Base-by-base conservation (phyloP, 1,284 basidiomycete genomes). In the Apiotrichum porosum region DNA sequence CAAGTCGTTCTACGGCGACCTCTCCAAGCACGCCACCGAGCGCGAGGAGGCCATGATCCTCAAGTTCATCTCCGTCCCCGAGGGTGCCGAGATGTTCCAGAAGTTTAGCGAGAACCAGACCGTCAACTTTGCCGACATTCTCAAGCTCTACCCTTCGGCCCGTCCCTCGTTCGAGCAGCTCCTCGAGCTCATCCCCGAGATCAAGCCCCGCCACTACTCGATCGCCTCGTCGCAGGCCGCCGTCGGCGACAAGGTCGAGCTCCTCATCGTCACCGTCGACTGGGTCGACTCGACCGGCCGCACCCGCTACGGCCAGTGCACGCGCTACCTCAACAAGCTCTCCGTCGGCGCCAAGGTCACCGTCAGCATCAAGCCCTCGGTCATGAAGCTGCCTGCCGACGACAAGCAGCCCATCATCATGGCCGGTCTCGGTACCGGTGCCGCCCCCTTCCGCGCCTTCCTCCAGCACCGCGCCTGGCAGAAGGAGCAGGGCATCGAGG, bases 401-500 rank as follows among this genome's bases (percentile, higher is more conserved):
- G 79, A 84, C 67, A 80, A 78, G 51, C 91, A 95, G 71, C 94
- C 94, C 39, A 81, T 98, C 74, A 95, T 98, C 76, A 93, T 98
- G 88, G 92, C 94, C 41, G 94, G 94, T 66, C 84, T 98, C 36
- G 95, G 94, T 48, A 98, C 95, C 1, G 94, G 75, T 53, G 94
- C 92, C 6, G 94, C 94, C 13, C 94, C 94, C 34, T 98, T 98
- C 87, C 88, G 93, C 46, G 93, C 94, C 12, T 98, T 97, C 80
- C 82, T 97, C 55, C 94, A 97, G 73, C 84, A 97, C 71, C 85
- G 94, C 54, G 92, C 90, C 6, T 82, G 80, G 80, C 85, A 93
- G 60, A 79, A 80, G 35, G 73, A 81, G 18, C 83, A 88, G 69
- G 86, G 86, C 42, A 75, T 86, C 61, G 79, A 86, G 47, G 82